These are phyloP conservation scores for Phycomyces nitens DNA, from an alignment of 192 early-diverging fungal species.

Conservation along the genomic window DNA sequence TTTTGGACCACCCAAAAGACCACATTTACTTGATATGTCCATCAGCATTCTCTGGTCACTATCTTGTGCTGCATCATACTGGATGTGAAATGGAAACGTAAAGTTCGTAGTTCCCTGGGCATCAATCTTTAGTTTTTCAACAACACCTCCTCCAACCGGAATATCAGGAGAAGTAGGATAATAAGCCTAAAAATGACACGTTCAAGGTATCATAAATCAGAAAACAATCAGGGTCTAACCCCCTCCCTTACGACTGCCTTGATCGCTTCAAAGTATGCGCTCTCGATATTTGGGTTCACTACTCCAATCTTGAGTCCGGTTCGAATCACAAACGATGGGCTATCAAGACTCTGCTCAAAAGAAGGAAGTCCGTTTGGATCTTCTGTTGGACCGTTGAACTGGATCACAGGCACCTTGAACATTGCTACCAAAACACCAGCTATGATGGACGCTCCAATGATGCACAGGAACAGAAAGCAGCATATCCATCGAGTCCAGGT, in stretches of 20 bases:
- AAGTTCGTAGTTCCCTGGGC: constrained; percentile 32
- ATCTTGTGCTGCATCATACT: constrained; percentile 31
- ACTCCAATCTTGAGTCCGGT: constrained; percentile 27
- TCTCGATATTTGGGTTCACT: constrained; percentile 27
- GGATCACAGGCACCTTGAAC: constrained; percentile 31
- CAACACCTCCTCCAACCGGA: constrained; percentile 43
- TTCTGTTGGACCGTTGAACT: constrained; percentile 20
- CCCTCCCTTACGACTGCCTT: constrained; percentile 26
- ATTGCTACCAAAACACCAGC: constrained; percentile 24
- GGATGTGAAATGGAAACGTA: constrained; percentile 41
- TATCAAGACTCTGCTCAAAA: constrained; percentile 2
- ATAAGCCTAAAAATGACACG: constrained; percentile 44
- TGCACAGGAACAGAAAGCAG: constrained; percentile 10
- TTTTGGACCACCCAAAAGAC: constrained; percentile 24
- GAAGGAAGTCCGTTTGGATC: constrained; percentile 8
- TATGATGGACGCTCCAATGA: constrained; percentile 14
- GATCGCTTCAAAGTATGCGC: constrained; percentile 23
- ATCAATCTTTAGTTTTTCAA: constrained; percentile 38
- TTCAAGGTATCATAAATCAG: no score
- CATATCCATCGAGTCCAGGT: constrained; percentile 23
- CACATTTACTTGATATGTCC: constrained; percentile 43
- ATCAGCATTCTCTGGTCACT: constrained; percentile 29
- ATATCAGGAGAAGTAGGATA: constrained; percentile 39
- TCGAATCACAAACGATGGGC: constrained; percentile 16
- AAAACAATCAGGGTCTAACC: no score